Conservation (phyloP, 176 grass and related monocot genomes). For the Melocanna baccifera region DNA sequence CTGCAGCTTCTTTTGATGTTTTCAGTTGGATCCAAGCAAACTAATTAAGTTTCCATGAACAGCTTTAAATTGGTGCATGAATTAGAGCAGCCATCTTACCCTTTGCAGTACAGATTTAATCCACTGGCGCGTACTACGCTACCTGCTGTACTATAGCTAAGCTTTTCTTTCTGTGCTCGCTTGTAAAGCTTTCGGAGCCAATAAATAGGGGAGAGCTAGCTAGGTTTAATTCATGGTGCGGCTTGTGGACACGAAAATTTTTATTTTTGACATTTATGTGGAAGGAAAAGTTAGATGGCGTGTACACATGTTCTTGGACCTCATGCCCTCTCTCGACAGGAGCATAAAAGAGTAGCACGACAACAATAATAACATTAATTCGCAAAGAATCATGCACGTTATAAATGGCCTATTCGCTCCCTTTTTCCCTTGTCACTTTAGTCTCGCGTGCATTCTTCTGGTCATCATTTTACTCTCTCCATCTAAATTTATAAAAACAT, state of each 20-base stretch:
- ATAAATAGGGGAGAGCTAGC: background rate
- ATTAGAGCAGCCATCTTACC: background rate
- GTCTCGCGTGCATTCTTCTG: background rate
- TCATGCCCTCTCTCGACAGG: slow-evolving; percentile 3
- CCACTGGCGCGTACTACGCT: background rate
- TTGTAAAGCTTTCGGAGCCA: background rate
- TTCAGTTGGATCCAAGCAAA: background rate
- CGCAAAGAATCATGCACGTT: slow-evolving; percentile 24
- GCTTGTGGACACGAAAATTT: slow-evolving; percentile 32
- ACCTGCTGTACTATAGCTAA: slow-evolving; percentile 9
- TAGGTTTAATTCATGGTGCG: slow-evolving; percentile 12
- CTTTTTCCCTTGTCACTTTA: background rate
- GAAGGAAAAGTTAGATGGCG: slow-evolving; percentile 44
- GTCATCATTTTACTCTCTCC: background rate
- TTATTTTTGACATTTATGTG: slow-evolving; percentile 55
- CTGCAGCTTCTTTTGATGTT: background rate
- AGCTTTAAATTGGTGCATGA: background rate
- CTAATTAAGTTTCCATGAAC: background rate
- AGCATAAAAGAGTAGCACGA: slow-evolving; percentile 47
- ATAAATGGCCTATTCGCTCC: background rate
- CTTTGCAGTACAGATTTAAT: background rate
- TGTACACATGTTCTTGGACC: background rate
- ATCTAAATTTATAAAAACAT: no score
- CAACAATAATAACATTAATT: slow-evolving; percentile 35
- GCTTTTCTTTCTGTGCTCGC: background rate